Evolutionary conservation across 495 filamentous ascomycete genomes (phyloP).

Genomic region (Penicillium odoratum): DNA sequence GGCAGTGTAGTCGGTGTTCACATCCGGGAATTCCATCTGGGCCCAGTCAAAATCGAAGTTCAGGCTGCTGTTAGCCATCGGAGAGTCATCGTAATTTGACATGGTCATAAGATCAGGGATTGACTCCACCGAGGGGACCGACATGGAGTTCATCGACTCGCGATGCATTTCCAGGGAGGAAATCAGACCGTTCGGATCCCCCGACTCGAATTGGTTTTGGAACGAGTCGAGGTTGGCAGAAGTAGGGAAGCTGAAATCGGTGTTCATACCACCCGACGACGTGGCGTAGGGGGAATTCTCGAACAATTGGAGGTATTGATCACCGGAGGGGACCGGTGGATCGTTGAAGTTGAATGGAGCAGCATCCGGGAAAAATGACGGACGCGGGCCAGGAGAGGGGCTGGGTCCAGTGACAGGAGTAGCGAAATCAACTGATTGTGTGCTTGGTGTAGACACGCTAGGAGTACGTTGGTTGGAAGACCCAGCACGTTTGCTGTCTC

Average conservation of each 20-base stretch:
- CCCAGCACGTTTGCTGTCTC: slow-evolving; percentile 39
- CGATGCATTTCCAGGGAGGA: slow-evolving; percentile 26
- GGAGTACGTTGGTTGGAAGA: slow-evolving; percentile 39
- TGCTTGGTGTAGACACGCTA: slow-evolving; percentile 51
- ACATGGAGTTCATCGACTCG: slow-evolving; percentile 29
- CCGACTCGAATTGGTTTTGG: slow-evolving; percentile 49
- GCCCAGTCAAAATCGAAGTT: slow-evolving; percentile 40
- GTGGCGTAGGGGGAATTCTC: slow-evolving; percentile 17
- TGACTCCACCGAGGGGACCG: slow-evolving; percentile 24
- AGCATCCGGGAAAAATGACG: slow-evolving; percentile 18
- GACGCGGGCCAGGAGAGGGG: slow-evolving; percentile 23
- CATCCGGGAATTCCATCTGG: slow-evolving; percentile 33
- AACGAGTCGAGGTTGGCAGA: slow-evolving; percentile 51
- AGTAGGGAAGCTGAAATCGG: slow-evolving; percentile 24
- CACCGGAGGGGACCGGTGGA: slow-evolving; percentile 23
- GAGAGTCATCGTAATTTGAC: slow-evolving; percentile 24
- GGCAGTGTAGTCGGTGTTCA: slow-evolving; percentile 34
- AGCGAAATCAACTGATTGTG: slow-evolving; percentile 42
- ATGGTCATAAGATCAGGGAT: slow-evolving; percentile 27
- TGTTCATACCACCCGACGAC: slow-evolving; percentile 13
- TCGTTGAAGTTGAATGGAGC: slow-evolving; percentile 32
- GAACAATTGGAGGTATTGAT: slow-evolving; percentile 31
- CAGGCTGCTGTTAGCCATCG: slow-evolving; percentile 30
- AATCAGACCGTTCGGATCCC: slow-evolving; percentile 47
- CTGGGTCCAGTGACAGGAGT: slow-evolving; percentile 31